Base-by-base conservation (phyloP, 1,139 yeast genomes). In the Wickerhamomyces sp. region DNA sequence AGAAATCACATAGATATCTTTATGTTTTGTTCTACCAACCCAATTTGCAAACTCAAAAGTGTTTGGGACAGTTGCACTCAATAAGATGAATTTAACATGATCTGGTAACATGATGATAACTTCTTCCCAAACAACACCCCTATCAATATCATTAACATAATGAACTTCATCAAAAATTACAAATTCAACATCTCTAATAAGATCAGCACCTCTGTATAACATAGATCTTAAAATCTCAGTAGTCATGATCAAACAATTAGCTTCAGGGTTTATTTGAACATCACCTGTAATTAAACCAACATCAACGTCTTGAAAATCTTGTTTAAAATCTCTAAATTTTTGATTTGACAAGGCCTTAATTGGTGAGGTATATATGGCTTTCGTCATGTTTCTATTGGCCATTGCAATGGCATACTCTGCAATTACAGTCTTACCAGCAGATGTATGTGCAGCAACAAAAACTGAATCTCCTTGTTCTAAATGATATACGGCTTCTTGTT, bases 61-160 rank as follows among this genome's bases (percentile, higher is more conserved):
- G 63, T 93, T 93, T 8, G 99, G 99, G 11, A 93, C 97, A 0
- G 99, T 93, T 2, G 99, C 99, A 5, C 97, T 90, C 38, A 91
- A 69, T 45, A 91, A 71, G 49, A 91, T 89, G 60, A 86, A 86
- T 57, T 88, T 90, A 44, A 93, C 95, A 65, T 91, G 95, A 53
- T 91, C 97, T 1, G 99, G 99, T 39, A 93, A 72, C 89, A 93
- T 82, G 55, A 93, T 93, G 50, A 93, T 93, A 9, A 94, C 96
- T 65, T 93, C 99, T 67, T 93, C 99, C 99, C 99, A 93, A 7
- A 93, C 99, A 33, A 93, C 99, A 61, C 99, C 99, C 64, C 99
- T 79, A 60, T 90, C 96, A 48, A 88, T 86, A 68, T 93, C 99
- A 60, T 93, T 90, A 60, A 93, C 96, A 62, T 93, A 93, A 67